Conservation (phyloP, 2,329 filamentous ascomycete species). For the Phialophora expanda region DNA sequence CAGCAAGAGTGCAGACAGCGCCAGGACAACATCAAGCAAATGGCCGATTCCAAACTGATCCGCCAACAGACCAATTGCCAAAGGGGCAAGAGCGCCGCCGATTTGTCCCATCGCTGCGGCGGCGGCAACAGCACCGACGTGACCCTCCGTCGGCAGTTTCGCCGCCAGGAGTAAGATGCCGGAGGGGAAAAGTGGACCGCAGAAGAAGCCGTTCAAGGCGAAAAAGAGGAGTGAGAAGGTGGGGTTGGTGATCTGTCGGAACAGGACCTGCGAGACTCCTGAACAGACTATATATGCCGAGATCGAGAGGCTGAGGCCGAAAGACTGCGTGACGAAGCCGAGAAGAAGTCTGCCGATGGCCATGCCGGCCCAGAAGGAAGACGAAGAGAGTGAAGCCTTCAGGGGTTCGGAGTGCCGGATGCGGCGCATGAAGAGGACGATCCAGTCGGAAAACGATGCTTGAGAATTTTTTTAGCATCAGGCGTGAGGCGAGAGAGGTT, state of each 20-base stretch:
- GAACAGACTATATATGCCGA: constrained; percentile 39
- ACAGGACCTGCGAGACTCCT: constrained; percentile 19
- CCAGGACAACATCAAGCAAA: constrained; percentile 26
- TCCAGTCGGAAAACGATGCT: constrained; percentile 54
- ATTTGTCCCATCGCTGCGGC: constrained; percentile 53
- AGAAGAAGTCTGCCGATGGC: constrained; percentile 48
- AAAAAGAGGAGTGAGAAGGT: constrained; percentile 44
- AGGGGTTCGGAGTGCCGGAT: constrained; percentile 47
- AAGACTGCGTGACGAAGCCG: constrained; percentile 43
- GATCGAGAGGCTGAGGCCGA: constrained; percentile 42
- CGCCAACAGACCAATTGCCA: constrained; percentile 47
- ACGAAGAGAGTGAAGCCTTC: constrained; percentile 50
- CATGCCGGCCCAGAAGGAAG: constrained; percentile 55
- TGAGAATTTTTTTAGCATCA: neutral
- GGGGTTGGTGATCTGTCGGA: constrained; percentile 22
- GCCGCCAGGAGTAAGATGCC: constrained; percentile 48
- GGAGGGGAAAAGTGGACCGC: constrained; percentile 53
- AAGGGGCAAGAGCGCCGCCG: constrained; percentile 52
- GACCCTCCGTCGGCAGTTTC: constrained; percentile 48
- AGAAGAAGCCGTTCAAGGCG: constrained; percentile 46
- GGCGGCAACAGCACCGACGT: constrained; percentile 53
- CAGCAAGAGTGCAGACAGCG: constrained; percentile 15
- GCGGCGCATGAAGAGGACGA: constrained; percentile 54
- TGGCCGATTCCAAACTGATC: constrained; percentile 28
- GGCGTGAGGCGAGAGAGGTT: neutral